phyloP scores from a whole-genome alignment of 768 basidiomycete genomes.

The Phaeotremella skinneri region DNA sequence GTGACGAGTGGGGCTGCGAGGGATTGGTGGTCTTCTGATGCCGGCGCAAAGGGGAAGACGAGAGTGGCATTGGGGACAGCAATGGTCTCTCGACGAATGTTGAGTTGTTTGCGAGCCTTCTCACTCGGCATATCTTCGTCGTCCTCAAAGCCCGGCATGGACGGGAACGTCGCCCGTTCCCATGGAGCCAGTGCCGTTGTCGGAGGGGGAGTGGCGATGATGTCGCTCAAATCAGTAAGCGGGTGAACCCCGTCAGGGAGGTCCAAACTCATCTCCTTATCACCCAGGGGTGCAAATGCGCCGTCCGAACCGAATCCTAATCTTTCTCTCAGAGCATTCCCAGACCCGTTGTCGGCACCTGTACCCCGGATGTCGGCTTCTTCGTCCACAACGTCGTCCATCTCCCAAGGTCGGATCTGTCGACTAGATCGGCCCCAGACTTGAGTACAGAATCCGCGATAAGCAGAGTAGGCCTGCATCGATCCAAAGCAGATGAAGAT shows the following conservation, averaged over 20 bases:
- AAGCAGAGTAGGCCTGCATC: constrained; percentile 42
- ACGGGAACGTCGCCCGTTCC: constrained; percentile 1
- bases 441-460: constrained; percentile 44
- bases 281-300: not conserved
- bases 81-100: constrained; percentile 34
- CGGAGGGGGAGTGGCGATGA: constrained; percentile 1
- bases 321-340: not conserved
- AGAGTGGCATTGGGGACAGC: constrained; percentile 26
- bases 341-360: not conserved
- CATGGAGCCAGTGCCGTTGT: constrained; percentile 1
- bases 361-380: constrained; percentile 9
- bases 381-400: constrained; percentile 36
- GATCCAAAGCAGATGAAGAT: constrained; percentile 39
- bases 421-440: constrained; percentile 37
- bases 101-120: constrained; percentile 15
- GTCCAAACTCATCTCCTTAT: not conserved
- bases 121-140: constrained; percentile 1
- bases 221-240: constrained; percentile 23
- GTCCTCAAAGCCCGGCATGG: constrained; percentile 2
- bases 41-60: constrained; percentile 33
- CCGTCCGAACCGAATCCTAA: not conserved
- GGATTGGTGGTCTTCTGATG: constrained; percentile 1
- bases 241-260: constrained; percentile 24
- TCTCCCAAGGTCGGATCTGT: constrained; percentile 46
- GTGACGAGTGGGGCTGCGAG: not conserved